A percentile compares a stretch with the other conserved stretches of the same genome.
These are phyloP conservation scores for Gautieria morchelliformis DNA, from an alignment of 768 basidiomycete genomes.

Conservation along the genomic window DNA sequence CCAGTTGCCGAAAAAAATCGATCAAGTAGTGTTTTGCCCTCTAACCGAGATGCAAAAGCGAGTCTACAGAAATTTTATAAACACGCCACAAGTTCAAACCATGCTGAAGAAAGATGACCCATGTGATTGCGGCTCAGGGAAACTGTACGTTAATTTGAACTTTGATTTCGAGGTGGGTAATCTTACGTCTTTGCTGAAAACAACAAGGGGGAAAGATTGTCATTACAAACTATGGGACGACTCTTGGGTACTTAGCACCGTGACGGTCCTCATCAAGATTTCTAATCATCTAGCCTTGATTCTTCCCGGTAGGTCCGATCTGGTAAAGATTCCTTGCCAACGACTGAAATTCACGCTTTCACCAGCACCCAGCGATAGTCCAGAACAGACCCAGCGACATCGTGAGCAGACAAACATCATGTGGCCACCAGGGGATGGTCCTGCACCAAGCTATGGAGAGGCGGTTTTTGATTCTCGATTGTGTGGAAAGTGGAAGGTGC, in stretches of 20 bases:
- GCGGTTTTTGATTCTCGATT: slow-evolving; percentile 54
- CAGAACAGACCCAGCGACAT: slow-evolving; percentile 53
- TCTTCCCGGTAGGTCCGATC: slow-evolving; percentile 51
- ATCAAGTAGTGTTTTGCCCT: slow-evolving; percentile 92
- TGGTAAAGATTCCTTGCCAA: not conserved
- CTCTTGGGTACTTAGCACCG: slow-evolving; percentile 53
- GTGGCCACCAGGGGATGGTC: slow-evolving; percentile 37
- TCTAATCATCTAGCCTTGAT: slow-evolving; percentile 86
- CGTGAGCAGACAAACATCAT: slow-evolving; percentile 52
- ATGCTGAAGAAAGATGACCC: slow-evolving; percentile 60
- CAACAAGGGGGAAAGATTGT: slow-evolving; percentile 1
- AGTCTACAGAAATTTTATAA: slow-evolving; percentile 66
- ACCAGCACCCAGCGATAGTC: slow-evolving; percentile 56
- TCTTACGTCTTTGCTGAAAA: not conserved
- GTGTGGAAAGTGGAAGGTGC: slow-evolving; percentile 81
- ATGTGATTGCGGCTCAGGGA: slow-evolving; percentile 60
- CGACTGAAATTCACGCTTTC: not conserved
- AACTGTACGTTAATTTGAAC: slow-evolving; percentile 33
- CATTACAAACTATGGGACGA: slow-evolving; percentile 1
- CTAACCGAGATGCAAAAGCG: slow-evolving; percentile 58
- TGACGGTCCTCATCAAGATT: slow-evolving; percentile 75
- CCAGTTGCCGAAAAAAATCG: slow-evolving; percentile 83
- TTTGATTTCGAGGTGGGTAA: not conserved
- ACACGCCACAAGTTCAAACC: slow-evolving; percentile 56
- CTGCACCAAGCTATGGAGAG: slow-evolving; percentile 47